Evolutionary conservation across 2,329 filamentous ascomycete species (phyloP), one percentile per base, ranked within the genome.

Genomic region (Sporothrix pseudoabietina): DNA sequence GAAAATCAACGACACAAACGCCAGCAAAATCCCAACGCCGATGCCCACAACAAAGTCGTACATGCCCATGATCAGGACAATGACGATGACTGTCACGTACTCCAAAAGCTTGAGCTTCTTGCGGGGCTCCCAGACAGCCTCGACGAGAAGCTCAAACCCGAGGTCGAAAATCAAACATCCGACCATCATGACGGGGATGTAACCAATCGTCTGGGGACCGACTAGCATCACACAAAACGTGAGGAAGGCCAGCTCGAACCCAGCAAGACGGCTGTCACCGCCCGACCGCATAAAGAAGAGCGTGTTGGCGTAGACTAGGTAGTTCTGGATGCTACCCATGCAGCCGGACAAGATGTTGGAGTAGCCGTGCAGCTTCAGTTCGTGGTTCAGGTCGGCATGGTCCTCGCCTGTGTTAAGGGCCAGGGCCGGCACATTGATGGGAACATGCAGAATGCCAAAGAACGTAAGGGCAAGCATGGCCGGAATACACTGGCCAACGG

Each of bases 1-100:
- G 35, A 98, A 90, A 39, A 97, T 93, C 75, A 97, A 92, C 63
- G 93, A 95, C 32, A 97, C 87, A 79, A 97, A 98, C 0, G 96
- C 96, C 61, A 99, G 85, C 1, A 97, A 86, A 72, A 99, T 97
- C 4, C 96, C 96, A 41, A 97, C 88, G 12, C 96, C 90, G 61
- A 99, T 98, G 26, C 96, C 96, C 39, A 94, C 89, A 4, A 99
- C 96, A 79, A 99, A 99, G 81, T 99, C 96, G 82, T 97, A 95
- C 10, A 94, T 90, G 1, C 96, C 96, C 96, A 99, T 99, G 54
- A 97, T 93, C 26, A 98, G 84, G 0, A 98, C 94, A 76, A 98
- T 98, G 52, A 90, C 89, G 72, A 97, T 84, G 63, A 97, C 90
- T 7, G 96, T 99, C 47, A 96, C 80, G 80, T 97, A 99, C 80